A percentile compares a stretch with the other conserved stretches of the same genome.
Evolutionary conservation across 164 flowering plant species (phyloP).

Genomic region (Kingdonia uniflora): DNA sequence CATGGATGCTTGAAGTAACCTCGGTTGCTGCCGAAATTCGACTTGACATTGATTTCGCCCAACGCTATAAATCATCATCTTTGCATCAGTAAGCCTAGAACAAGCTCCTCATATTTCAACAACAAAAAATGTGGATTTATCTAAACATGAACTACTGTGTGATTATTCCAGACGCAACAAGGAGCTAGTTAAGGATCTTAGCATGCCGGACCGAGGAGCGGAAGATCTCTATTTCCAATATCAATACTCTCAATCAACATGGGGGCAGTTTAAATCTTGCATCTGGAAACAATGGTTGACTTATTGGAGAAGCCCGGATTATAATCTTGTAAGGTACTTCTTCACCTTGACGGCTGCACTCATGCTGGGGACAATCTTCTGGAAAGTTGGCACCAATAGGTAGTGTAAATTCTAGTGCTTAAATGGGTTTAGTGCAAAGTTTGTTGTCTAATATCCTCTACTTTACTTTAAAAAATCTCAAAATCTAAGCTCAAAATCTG

Average conservation of each 20-base stretch:
- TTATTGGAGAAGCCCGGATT: slow-evolving; percentile 97
- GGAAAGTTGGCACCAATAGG: slow-evolving; percentile 69
- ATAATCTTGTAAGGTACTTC: slow-evolving; percentile 66
- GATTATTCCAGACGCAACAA: slow-evolving; percentile 51
- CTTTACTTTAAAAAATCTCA: neutral
- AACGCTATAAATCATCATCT: slow-evolving; percentile 60
- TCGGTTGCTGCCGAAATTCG: slow-evolving; percentile 65
- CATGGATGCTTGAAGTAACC: slow-evolving; percentile 98
- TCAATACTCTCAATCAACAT: slow-evolving; percentile 53
- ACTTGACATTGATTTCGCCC: slow-evolving; percentile 78
- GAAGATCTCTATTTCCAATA: slow-evolving; percentile 65
- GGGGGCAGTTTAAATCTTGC: slow-evolving; percentile 88
- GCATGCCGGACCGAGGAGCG: slow-evolving; percentile 61
- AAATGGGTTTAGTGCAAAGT: neutral
- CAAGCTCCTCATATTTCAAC: neutral
- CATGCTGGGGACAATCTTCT: slow-evolving; percentile 72
- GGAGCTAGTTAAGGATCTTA: slow-evolving; percentile 55
- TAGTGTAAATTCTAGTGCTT: slow-evolving; percentile 5
- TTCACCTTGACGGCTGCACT: slow-evolving; percentile 67
- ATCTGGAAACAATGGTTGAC: slow-evolving; percentile 94
- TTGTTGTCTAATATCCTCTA: neutral
- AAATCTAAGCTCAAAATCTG: slow-evolving; percentile 1
- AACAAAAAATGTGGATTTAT: neutral
- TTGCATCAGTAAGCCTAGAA: slow-evolving; percentile 54
- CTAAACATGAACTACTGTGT: slow-evolving; percentile 6